phyloP scores from a whole-genome alignment of 2,329 filamentous ascomycete genomes.

The Arthrobotrys conoides region DNA sequence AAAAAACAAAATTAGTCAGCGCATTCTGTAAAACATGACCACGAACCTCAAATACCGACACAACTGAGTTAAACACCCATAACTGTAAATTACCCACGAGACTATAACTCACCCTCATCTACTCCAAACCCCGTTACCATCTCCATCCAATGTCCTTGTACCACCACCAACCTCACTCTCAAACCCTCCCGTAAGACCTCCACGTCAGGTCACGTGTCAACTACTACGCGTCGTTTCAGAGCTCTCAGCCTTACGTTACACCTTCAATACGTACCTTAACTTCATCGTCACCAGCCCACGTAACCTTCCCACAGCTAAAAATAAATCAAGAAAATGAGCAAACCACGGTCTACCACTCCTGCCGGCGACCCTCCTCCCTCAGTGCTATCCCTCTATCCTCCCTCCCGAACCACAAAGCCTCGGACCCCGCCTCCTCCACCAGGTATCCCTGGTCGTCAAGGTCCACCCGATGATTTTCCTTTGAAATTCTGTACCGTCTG shows the following conservation, averaged over 20 bases:
- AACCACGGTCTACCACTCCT: constrained; percentile 54
- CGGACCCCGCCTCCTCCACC: constrained; percentile 51
- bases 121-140: neutral
- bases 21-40: neutral
- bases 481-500: constrained; percentile 98
- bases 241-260: neutral
- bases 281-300: neutral
- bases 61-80: no score
- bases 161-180: neutral
- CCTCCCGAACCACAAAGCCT: constrained; percentile 34
- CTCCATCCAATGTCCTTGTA: neutral
- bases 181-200: neutral
- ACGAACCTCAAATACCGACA: neutral
- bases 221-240: neutral
- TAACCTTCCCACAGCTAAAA: neutral
- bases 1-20: neutral
- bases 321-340: constrained; percentile 37
- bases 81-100: no score
- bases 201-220: constrained; percentile 17
- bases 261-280: neutral
- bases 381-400: constrained; percentile 54
- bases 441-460: constrained; percentile 56
- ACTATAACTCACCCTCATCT: neutral
- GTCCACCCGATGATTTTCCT: constrained; percentile 69
- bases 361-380: constrained; percentile 52